Percentiles rank a stretch among this genome's conserved stretches.
Conservation (phyloP, 2,329 filamentous ascomycete species). For the Monosporascus sp. region DNA sequence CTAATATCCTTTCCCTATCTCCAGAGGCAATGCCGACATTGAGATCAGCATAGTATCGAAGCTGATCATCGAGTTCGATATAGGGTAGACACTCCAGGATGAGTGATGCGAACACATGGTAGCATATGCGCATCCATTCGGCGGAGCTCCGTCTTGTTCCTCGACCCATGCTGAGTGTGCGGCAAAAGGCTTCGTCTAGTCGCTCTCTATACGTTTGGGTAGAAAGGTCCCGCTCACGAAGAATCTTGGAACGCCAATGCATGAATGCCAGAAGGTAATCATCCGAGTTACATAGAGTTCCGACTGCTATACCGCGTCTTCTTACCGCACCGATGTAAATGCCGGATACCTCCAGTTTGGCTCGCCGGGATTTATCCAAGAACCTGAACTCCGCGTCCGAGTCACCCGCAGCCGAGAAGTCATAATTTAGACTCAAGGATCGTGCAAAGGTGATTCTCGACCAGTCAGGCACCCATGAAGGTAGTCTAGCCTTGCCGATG, state of each 20-base stretch:
- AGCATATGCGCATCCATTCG: constrained; percentile 17
- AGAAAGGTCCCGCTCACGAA: constrained; percentile 4
- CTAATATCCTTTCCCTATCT: constrained; percentile 2
- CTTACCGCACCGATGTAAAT: constrained; percentile 24
- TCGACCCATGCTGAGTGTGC: constrained; percentile 24
- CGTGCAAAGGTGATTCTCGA: constrained; percentile 20
- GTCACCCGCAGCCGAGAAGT: constrained; percentile 17
- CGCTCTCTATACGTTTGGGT: not conserved
- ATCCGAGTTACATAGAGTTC: constrained; percentile 18
- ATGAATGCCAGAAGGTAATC: constrained; percentile 32
- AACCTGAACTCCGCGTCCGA: constrained; percentile 17
- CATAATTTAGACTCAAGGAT: constrained; percentile 8
- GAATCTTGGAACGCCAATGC: constrained; percentile 26
- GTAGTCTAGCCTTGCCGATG: constrained; percentile 19
- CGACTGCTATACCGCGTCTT: constrained; percentile 21
- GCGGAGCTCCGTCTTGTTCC: constrained; percentile 5
- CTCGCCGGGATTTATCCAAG: constrained; percentile 13
- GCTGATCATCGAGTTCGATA: constrained; percentile 9
- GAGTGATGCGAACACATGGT: constrained; percentile 14
- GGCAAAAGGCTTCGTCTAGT: constrained; percentile 20
- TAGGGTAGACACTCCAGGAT: constrained; percentile 13
- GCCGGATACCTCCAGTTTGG: constrained; percentile 24
- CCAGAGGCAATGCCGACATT: not conserved
- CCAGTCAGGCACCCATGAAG: constrained; percentile 33
- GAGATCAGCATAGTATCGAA: constrained; percentile 4